Evolutionary conservation across 257 asterid genomes (phyloP).

Genomic region (Lycium barbarum): DNA sequence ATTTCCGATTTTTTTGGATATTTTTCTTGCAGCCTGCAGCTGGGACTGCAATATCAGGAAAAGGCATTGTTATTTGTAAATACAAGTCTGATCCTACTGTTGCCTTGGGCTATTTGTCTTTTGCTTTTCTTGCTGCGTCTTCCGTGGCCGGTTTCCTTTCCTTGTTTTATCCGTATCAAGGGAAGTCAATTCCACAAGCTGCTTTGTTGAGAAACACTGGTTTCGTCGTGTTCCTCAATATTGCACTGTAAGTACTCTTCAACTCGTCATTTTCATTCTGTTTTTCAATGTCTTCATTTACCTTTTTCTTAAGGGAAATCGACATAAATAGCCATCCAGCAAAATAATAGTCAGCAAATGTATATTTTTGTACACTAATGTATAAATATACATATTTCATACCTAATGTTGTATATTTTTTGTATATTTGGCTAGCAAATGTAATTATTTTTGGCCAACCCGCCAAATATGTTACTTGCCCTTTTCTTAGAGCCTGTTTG

Average conservation of each 20-base stretch:
- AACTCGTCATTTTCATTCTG: neutral
- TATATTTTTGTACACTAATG: too few species aligned
- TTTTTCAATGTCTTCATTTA: neutral
- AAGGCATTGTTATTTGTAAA: conserved; percentile 67
- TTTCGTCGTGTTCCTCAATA: conserved; percentile 63
- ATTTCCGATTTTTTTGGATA: conserved; percentile 2
- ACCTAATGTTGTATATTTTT: too few species aligned
- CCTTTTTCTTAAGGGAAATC: neutral
- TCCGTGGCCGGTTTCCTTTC: conserved; percentile 63
- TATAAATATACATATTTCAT: too few species aligned
- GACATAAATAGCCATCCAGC: too few species aligned
- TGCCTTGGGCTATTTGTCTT: conserved; percentile 68
- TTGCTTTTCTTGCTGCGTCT: conserved; percentile 61
- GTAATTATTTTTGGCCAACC: too few species aligned
- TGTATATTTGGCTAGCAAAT: too few species aligned
- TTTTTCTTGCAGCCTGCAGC: conserved; percentile 63
- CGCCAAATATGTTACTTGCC: too few species aligned
- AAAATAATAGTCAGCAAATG: too few species aligned
- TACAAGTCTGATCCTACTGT: conserved; percentile 77
- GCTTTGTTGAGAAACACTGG: conserved; percentile 66
- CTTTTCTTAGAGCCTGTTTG: too few species aligned
- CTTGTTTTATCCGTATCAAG: conserved; percentile 76
- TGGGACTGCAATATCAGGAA: conserved; percentile 68
- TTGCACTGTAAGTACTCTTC: conserved; percentile 71
- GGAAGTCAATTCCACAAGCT: conserved; percentile 71